These are phyloP conservation scores for Sarocladiaceae sp. DNA, from an alignment of 2,329 filamentous ascomycete genomes.

Conservation along the genomic window DNA sequence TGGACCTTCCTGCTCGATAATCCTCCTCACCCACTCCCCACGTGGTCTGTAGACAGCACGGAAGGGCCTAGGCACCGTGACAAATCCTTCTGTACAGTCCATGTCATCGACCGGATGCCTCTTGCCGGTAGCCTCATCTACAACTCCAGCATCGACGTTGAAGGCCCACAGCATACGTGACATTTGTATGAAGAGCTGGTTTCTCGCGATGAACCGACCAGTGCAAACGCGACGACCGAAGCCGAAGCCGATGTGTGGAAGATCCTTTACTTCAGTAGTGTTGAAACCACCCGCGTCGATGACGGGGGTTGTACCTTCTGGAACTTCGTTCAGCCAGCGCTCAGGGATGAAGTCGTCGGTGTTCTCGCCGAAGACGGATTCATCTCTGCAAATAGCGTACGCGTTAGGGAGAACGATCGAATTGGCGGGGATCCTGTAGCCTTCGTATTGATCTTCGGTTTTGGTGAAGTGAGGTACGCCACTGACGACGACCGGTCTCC, in stretches of 20 bases:
- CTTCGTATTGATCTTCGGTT: slow-evolving; percentile 29
- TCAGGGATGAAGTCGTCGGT: slow-evolving; percentile 26
- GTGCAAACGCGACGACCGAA: slow-evolving; percentile 42
- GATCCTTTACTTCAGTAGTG: slow-evolving; percentile 18
- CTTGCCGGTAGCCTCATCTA: slow-evolving; percentile 14
- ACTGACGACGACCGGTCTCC: slow-evolving; percentile 34
- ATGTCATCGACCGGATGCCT: slow-evolving; percentile 18
- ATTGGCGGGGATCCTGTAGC: slow-evolving; percentile 37
- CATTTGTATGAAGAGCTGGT: slow-evolving; percentile 36
- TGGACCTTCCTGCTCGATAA: slow-evolving; percentile 15
- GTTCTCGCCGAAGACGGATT: slow-evolving; percentile 34
- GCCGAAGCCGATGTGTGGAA: slow-evolving; percentile 37
- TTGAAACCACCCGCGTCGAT: slow-evolving; percentile 13
- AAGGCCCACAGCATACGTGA: slow-evolving; percentile 48
- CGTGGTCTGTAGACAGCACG: slow-evolving; percentile 22
- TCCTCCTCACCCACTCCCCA: slow-evolving; percentile 22
- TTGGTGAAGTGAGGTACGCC: slow-evolving; percentile 35
- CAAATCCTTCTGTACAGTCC: slow-evolving; percentile 22
- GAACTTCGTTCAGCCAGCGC: slow-evolving; percentile 22
- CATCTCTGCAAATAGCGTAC: slow-evolving; percentile 33
- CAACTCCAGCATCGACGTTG: slow-evolving; percentile 24
- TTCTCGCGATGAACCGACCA: slow-evolving; percentile 42
- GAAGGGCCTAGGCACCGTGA: slow-evolving; percentile 23
- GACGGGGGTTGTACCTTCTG: background rate
- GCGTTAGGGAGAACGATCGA: slow-evolving; percentile 38